Evolutionary conservation across 345 rosid species (phyloP), one percentile per base, ranked within the genome.

Genomic region (Erodium maritimum): DNA sequence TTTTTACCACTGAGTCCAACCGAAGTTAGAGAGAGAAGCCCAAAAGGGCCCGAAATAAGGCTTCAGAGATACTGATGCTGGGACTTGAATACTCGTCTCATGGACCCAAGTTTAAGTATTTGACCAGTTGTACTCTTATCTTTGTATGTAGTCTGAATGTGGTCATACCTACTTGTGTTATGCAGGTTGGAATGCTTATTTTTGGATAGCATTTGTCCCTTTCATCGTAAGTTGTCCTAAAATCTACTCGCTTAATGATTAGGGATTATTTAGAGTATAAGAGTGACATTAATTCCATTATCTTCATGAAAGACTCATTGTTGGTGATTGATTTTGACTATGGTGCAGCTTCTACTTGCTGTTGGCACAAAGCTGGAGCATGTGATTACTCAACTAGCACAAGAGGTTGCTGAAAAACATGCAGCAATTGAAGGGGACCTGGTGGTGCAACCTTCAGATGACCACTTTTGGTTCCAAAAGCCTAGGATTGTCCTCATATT

Each of bases 141-240:
- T n/a, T n/a, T n/a, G n/a, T n/a, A n/a, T n/a, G n/a, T n/a, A 20
- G 19, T 10, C 0, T 21, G 61, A 18, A 1, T 52, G 8, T 51
- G 52, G 33, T 25, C 7, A 7, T 2, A 0, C 48, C 19, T 5
- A 20, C 19, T 69, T 22, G 59, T 62, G 24, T 23, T 71, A 5
- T 70, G 76, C 80, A 90, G 94, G 79, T n/a, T 87, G 89, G 91
- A 87, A 87, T 70, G 67, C 87, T 2, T 82, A 91, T 73, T 87
- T 87, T 61, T 87, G 79, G 80, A 63, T 91, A 52, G 62, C 94
- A 24, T 87, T 91, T 72, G 61, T 87, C 61, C 97, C 96, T 13
- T 68, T 83, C 54, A 61, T 71, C 10, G 96, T 90, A 79, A 80
- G 91, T 62, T 58, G 19, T 33, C 12, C 22, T 17, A 9, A 66